Conservation (phyloP, 768 basidiomycete genomes). For the Lyophyllum shimeji region DNA sequence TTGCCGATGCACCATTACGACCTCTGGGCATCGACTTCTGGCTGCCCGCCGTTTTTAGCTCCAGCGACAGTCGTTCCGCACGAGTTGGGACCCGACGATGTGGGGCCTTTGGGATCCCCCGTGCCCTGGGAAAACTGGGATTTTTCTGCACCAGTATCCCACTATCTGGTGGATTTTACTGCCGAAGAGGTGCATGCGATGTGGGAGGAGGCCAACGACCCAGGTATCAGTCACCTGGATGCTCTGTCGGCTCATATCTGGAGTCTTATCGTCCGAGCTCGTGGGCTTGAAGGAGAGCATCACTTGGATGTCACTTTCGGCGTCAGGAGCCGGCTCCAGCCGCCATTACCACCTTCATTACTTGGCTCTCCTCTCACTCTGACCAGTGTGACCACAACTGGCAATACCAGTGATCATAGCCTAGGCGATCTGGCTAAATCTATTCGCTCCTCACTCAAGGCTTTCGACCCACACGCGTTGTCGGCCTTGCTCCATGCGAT, state of each 20-base stretch:
- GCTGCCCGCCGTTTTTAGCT: conserved; percentile 18
- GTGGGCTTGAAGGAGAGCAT: conserved; percentile 19
- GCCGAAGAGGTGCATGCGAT: conserved; percentile 28
- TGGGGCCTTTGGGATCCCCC: conserved; percentile 18
- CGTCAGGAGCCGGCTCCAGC: conserved; percentile 22
- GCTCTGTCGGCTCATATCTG: conserved; percentile 36
- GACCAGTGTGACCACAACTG: conserved; percentile 19
- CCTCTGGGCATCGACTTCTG: conserved; percentile 26
- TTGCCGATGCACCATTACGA: conserved; percentile 31
- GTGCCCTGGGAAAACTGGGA: conserved; percentile 31
- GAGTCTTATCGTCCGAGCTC: conserved; percentile 30
- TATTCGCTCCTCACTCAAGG: conserved; percentile 25
- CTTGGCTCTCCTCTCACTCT: conserved; percentile 34
- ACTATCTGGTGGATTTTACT: conserved; percentile 25
- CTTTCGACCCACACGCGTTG: conserved; percentile 24
- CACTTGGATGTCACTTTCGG: conserved; percentile 20
- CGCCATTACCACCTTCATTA: conserved; percentile 23
- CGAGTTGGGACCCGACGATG: conserved; percentile 3
- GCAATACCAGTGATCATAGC: conserved; percentile 9
- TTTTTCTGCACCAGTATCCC: conserved; percentile 20
- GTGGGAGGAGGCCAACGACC: conserved; percentile 25
- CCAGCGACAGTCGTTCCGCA: conserved; percentile 19
- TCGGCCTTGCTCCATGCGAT: conserved; percentile 32
- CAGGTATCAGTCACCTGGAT: conserved; percentile 32
- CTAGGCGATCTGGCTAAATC: conserved; percentile 21